Conservation (phyloP, 2,329 filamentous ascomycete species). For the Sarocladiaceae sp. region DNA sequence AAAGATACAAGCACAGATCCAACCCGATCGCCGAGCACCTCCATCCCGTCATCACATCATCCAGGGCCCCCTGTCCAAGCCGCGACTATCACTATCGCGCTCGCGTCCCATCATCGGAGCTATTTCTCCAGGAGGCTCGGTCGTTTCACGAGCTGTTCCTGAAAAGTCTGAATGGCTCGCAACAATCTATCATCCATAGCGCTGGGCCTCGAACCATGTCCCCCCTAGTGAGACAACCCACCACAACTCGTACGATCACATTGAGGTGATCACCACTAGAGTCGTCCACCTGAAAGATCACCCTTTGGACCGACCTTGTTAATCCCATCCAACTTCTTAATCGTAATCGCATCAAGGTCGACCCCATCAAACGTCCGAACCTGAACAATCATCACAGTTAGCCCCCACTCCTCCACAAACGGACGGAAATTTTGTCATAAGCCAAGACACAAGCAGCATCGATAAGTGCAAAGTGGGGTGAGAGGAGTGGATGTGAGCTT, state of each 20-base stretch:
- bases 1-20: neutral
- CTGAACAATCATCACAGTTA: conserved; percentile 18
- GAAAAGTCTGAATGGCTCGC: neutral
- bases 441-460: too few species aligned
- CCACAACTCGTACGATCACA: too few species aligned
- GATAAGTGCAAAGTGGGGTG: too few species aligned
- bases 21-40: conserved; percentile 4
- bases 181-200: too few species aligned
- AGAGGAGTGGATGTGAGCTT: too few species aligned
- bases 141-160: neutral
- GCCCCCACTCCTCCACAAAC: neutral
- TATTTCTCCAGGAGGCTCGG: neutral
- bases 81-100: neutral
- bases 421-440: neutral
- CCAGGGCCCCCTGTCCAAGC: neutral
- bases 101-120: neutral
- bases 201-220: too few species aligned
- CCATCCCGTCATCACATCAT: neutral
- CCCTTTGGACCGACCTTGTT: conserved; percentile 25
- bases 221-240: too few species aligned
- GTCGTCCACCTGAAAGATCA: conserved; percentile 31
- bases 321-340: conserved; percentile 31
- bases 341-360: conserved; percentile 33
- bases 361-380: conserved; percentile 36
- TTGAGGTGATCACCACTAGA: too few species aligned